Conservation (phyloP, 257 asterid species). For the Knoxia roxburghii region DNA sequence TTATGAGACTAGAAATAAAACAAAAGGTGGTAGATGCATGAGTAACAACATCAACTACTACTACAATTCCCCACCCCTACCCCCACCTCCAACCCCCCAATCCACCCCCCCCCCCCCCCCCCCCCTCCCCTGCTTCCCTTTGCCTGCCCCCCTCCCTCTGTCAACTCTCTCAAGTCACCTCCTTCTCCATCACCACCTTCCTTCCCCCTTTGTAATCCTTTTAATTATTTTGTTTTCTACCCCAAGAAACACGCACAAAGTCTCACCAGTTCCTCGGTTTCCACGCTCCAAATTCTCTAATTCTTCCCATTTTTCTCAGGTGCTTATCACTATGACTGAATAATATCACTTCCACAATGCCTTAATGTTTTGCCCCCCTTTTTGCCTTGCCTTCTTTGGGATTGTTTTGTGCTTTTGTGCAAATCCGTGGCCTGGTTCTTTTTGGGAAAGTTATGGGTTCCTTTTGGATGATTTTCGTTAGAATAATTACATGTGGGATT, state of each 20-base stretch:
- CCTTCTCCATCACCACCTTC: conserved; percentile 6
- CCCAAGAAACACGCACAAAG: conserved; percentile 17
- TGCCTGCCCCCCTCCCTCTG: neutral
- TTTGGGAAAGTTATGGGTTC: neutral
- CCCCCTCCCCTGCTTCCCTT: conserved; percentile 4
- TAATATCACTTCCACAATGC: conserved; percentile 11
- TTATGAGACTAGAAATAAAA: conserved; percentile 48
- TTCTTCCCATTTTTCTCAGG: conserved; percentile 13
- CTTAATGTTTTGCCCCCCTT: neutral
- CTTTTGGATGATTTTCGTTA: neutral
- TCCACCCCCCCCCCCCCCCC: conserved; percentile 5
- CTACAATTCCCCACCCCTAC: neutral
- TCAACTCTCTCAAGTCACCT: neutral
- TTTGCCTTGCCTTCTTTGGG: neutral
- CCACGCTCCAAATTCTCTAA: conserved; percentile 21
- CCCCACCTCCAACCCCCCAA: no score
- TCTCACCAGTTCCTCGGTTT: conserved; percentile 25
- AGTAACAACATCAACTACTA: conserved; percentile 55
- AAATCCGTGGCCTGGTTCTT: neutral
- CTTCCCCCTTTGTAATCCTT: conserved; percentile 18
- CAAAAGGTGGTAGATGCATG: conserved; percentile 99
- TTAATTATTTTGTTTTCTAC: neutral
- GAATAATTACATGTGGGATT: conserved; percentile 1
- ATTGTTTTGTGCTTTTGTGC: conserved; percentile 1
- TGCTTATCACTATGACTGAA: neutral